Evolutionary conservation across 2,329 filamentous ascomycete species (phyloP).

Genomic region (Penicillium sclerotiorum): DNA sequence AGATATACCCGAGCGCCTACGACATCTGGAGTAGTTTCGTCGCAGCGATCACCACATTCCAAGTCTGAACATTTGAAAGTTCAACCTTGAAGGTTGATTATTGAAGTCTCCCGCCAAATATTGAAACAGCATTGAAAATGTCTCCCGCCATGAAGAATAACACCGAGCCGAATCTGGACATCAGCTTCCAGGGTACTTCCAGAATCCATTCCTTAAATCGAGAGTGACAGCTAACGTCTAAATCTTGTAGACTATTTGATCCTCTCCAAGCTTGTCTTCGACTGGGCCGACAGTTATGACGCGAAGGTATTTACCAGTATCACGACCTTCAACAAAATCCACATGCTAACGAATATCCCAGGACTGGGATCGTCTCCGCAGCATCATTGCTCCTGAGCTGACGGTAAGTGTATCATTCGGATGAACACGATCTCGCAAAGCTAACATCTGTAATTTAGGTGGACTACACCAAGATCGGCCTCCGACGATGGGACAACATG

Average conservation of each 20-base stretch:
- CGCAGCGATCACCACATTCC: not conserved
- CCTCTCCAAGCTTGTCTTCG: constrained; percentile 40
- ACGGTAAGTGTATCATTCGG: constrained; percentile 13
- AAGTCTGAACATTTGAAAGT: too few relatives aligned
- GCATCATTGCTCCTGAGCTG: constrained; percentile 46
- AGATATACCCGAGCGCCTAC: not conserved
- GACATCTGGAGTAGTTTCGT: not conserved
- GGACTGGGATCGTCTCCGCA: constrained; percentile 45
- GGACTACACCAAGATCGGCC: constrained; percentile 69
- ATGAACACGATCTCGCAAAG: not conserved
- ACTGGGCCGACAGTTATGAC: constrained; percentile 51
- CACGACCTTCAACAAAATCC: not conserved
- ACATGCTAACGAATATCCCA: constrained; percentile 12
- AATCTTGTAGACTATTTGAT: constrained; percentile 36
- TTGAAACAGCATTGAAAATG: constrained; percentile 17
- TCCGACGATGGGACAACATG: constrained; percentile 64
- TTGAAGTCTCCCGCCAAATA: too few relatives aligned
- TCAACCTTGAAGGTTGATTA: too few relatives aligned
- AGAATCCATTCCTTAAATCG: rapidly evolving
- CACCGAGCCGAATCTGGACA: constrained; percentile 43
- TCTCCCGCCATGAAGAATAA: constrained; percentile 24
- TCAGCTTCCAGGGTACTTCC: constrained; percentile 29
- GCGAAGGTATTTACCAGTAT: constrained; percentile 39
- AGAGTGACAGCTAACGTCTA: constrained; percentile 4
- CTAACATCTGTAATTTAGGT: constrained; percentile 48